Percentiles rank a stretch among this genome's conserved stretches.
phyloP scores from a whole-genome alignment of 108 stramenopile species.

The Cylindrotheca fusiformis region DNA sequence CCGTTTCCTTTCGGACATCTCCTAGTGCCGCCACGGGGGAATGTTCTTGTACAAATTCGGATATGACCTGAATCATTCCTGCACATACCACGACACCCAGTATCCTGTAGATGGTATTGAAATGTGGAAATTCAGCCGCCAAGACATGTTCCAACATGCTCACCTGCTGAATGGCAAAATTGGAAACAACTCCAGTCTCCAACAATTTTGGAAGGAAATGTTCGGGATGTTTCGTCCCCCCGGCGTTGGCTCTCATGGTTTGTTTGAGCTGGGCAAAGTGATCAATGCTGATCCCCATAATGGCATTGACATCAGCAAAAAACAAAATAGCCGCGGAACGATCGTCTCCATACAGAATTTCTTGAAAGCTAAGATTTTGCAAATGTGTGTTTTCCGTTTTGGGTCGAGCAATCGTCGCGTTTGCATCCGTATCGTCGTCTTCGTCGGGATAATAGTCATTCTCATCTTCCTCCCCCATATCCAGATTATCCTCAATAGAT shows the following conservation, averaged over 20 bases:
- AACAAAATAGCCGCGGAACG: constrained; percentile 42
- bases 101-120: constrained; percentile 43
- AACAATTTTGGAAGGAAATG: constrained; percentile 14
- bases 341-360: constrained; percentile 37
- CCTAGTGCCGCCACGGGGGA: background rate
- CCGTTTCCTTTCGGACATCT: constrained; percentile 18
- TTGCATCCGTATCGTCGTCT: background rate
- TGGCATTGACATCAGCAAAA: constrained; percentile 29
- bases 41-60: constrained; percentile 21
- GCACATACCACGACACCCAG: constrained; percentile 33
- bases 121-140: constrained; percentile 30
- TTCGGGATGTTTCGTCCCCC: background rate
- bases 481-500: background rate
- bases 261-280: constrained; percentile 18
- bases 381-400: background rate
- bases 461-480: background rate
- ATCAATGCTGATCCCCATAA: constrained; percentile 18
- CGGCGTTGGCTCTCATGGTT: background rate
- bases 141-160: constrained; percentile 37
- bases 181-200: constrained; percentile 29
- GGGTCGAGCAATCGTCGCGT: background rate
- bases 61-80: constrained; percentile 29
- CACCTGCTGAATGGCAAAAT: constrained; percentile 46
- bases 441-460: background rate
- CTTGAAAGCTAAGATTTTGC: constrained; percentile 14